Percentiles rank a stretch among this genome's conserved stretches.
Conservation (phyloP, 2,329 filamentous ascomycete genomes). For the Pseudomassariella vexata region DNA sequence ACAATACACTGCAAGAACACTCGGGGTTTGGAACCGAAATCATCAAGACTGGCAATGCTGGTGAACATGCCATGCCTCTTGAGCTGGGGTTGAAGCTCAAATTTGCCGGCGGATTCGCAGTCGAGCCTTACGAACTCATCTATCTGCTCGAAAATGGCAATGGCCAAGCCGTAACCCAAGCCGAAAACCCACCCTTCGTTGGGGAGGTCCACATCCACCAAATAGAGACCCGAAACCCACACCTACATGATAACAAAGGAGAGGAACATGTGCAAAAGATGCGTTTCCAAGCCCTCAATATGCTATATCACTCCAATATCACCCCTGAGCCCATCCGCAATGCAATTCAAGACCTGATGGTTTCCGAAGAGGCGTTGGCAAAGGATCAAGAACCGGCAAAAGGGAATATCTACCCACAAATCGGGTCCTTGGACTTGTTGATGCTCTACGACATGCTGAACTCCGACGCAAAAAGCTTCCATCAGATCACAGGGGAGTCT, state of each 20-base stretch:
- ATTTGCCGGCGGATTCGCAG: constrained; percentile 24
- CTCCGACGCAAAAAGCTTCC: too few relatives aligned
- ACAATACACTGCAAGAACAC: constrained; percentile 15
- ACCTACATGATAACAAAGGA: constrained; percentile 24
- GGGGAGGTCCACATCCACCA: constrained; percentile 18
- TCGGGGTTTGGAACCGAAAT: constrained; percentile 10
- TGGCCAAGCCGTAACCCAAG: constrained; percentile 2
- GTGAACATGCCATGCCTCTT: constrained; percentile 29
- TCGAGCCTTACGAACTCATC: constrained; percentile 27
- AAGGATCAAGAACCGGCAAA: too few relatives aligned
- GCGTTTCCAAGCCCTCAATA: constrained; percentile 22
- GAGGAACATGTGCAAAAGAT: constrained; percentile 21
- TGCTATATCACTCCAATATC: constrained; percentile 19
- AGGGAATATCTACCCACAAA: too few relatives aligned
- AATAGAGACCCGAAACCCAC: constrained; percentile 24
- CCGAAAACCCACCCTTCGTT: not conserved
- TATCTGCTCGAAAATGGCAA: constrained; percentile 19
- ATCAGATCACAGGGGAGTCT: too few relatives aligned
- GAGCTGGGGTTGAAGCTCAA: constrained; percentile 26
- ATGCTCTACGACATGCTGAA: too few relatives aligned
- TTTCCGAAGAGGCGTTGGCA: constrained; percentile 1
- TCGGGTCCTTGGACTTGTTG: too few relatives aligned
- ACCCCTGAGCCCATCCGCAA: constrained; percentile 4
- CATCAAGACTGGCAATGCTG: constrained; percentile 26
- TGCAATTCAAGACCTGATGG: constrained; percentile 5